Evolutionary conservation across 768 basidiomycete genomes (phyloP).

Genomic region (Rhizopogon vinicolor): DNA sequence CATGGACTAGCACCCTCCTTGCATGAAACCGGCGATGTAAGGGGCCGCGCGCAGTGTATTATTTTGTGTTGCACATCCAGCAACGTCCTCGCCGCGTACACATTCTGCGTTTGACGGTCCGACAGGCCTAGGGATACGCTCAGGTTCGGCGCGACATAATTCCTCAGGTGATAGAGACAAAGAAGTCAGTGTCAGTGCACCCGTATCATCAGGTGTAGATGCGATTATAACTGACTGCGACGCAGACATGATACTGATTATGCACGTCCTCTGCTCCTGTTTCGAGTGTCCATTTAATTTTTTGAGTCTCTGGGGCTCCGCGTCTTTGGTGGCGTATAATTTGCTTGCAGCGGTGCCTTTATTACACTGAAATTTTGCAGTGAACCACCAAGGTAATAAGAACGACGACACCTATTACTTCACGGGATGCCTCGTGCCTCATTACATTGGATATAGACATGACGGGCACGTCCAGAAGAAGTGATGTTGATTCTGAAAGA

Average conservation of each 20-base stretch:
- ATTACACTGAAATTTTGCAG: background rate
- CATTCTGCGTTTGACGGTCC: no score
- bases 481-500: background rate
- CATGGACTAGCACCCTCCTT: no score
- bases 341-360: conserved; percentile 7
- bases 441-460: conserved; percentile 8
- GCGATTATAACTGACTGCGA: background rate
- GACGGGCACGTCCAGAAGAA: background rate
- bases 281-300: background rate
- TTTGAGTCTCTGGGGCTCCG: conserved; percentile 10
- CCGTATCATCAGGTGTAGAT: background rate
- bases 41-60: no score
- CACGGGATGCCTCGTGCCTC: background rate
- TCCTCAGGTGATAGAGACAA: no score
- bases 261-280: conserved; percentile 7
- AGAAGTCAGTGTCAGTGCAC: background rate
- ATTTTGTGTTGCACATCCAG: background rate
- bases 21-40: no score
- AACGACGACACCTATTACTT: background rate
- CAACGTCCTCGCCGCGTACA: background rate
- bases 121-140: no score
- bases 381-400: background rate
- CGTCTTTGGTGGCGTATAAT: conserved; percentile 11
- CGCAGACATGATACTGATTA: background rate
- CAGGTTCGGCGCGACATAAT: background rate